Conservation (phyloP, 495 filamentous ascomycete species). For the Daldinia childiae region DNA sequence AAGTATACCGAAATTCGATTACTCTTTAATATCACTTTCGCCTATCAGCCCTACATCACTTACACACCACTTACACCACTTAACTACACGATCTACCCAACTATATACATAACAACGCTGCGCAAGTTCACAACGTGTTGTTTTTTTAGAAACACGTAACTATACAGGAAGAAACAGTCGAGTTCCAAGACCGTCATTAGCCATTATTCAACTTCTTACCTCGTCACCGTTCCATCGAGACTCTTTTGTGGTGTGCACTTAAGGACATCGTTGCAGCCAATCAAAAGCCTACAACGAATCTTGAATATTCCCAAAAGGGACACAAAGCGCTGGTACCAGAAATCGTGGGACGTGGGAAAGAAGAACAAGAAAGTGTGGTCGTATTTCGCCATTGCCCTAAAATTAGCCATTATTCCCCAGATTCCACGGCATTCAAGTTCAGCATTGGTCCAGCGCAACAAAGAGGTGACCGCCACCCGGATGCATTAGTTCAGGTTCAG, state of each 20-base stretch:
- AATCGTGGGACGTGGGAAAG: neutral
- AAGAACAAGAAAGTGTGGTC: neutral
- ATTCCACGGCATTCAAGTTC: slow-evolving; percentile 9
- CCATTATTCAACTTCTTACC: neutral
- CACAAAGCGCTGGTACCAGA: neutral
- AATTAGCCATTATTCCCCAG: slow-evolving; percentile 36
- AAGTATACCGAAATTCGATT: neutral
- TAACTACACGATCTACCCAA: slow-evolving; percentile 16
- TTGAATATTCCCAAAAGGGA: slow-evolving; percentile 17
- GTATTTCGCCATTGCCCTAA: slow-evolving; percentile 34
- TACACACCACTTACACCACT: slow-evolving; percentile 16
- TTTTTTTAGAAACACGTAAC: neutral
- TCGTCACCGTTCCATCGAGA: slow-evolving; percentile 1
- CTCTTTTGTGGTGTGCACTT: slow-evolving; percentile 3
- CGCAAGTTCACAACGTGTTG: neutral
- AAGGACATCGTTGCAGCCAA: slow-evolving; percentile 7
- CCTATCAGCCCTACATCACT: slow-evolving; percentile 4
- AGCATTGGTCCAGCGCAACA: neutral
- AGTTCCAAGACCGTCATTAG: neutral
- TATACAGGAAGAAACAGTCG: neutral
- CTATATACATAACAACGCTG: neutral
- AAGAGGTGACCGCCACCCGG: slow-evolving; percentile 18
- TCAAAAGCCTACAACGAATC: neutral
- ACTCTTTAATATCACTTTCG: neutral
- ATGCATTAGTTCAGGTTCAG: slow-evolving; percentile 33